phyloP scores from a whole-genome alignment of 1,284 basidiomycete genomes.

The Waitea zeae region DNA sequence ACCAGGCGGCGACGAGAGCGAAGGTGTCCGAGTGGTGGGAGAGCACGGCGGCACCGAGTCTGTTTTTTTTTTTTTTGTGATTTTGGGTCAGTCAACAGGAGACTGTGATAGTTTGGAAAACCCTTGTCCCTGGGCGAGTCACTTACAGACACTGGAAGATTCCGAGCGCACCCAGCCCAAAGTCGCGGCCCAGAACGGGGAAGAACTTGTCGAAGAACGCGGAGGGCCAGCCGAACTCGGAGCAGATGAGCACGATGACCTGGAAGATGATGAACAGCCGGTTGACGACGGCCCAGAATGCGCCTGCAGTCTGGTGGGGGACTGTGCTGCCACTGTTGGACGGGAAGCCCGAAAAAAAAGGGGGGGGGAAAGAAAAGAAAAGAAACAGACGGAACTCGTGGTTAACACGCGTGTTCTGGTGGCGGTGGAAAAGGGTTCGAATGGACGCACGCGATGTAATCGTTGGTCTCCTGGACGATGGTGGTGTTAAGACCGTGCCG shows the following conservation, averaged over 20 bases:
- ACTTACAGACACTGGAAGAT: conserved; percentile 65
- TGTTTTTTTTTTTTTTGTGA: conserved; percentile 12
- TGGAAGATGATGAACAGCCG: conserved; percentile 70
- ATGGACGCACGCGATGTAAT: conserved; percentile 72
- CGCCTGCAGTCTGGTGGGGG: conserved; percentile 73
- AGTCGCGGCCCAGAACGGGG: conserved; percentile 71
- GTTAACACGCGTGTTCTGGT: too few relatives aligned
- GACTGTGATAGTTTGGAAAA: background rate
- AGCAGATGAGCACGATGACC: conserved; percentile 49
- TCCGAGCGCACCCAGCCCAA: conserved; percentile 71
- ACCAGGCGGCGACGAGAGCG: conserved; percentile 71
- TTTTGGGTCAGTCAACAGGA: conserved; percentile 3
- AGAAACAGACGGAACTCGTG: too few relatives aligned
- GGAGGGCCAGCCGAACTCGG: conserved; percentile 53
- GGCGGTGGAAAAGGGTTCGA: conserved; percentile 17
- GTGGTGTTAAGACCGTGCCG: conserved; percentile 13
- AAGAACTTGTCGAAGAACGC: conserved; percentile 64
- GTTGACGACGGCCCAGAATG: conserved; percentile 76
- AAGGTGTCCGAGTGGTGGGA: conserved; percentile 69
- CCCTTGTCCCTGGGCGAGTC: too few relatives aligned
- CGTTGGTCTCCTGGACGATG: conserved; percentile 17
- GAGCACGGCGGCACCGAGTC: conserved; percentile 63
- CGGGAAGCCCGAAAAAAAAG: too few relatives aligned
- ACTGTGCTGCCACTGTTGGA: conserved; percentile 67
- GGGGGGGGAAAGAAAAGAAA: too few relatives aligned